Evolutionary conservation across 2,329 filamentous ascomycete species (phyloP).

Genomic region (Dactylellina haptotyla): DNA sequence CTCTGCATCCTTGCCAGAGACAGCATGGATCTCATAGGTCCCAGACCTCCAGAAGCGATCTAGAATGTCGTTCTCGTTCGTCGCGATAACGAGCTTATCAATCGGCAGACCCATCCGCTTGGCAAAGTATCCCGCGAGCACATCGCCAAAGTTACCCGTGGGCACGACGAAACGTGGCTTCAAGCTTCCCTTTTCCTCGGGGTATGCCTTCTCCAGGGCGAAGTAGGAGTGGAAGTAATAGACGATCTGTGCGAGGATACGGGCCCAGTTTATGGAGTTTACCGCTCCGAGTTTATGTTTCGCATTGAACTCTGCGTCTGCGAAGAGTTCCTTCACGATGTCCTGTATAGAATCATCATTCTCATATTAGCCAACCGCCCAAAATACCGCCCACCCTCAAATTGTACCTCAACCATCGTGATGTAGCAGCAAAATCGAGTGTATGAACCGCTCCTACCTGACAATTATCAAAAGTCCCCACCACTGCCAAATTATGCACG

Average conservation of each 20-base stretch:
- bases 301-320: constrained; percentile 82
- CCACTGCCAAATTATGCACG: constrained; percentile 89
- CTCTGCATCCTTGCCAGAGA: constrained; percentile 68
- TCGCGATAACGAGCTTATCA: constrained; percentile 89
- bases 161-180: constrained; percentile 87
- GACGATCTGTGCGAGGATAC: constrained; percentile 94
- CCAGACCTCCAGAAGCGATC: constrained; percentile 94
- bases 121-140: constrained; percentile 92
- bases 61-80: constrained; percentile 97
- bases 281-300: constrained; percentile 87
- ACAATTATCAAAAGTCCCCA: constrained; percentile 95
- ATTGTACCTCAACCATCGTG: not conserved
- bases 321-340: constrained; percentile 92
- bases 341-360: constrained; percentile 66
- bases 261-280: constrained; percentile 95
- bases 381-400: not conserved
- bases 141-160: constrained; percentile 96
- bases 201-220: constrained; percentile 72
- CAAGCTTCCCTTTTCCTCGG: constrained; percentile 66
- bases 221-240: constrained; percentile 99
- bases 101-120: constrained; percentile 87
- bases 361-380: not conserved
- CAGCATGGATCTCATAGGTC: constrained; percentile 83
- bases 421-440: not conserved
- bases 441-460: constrained; percentile 74